Conservation (phyloP, 2,329 filamentous ascomycete species). For the Metarhizium humberi region DNA sequence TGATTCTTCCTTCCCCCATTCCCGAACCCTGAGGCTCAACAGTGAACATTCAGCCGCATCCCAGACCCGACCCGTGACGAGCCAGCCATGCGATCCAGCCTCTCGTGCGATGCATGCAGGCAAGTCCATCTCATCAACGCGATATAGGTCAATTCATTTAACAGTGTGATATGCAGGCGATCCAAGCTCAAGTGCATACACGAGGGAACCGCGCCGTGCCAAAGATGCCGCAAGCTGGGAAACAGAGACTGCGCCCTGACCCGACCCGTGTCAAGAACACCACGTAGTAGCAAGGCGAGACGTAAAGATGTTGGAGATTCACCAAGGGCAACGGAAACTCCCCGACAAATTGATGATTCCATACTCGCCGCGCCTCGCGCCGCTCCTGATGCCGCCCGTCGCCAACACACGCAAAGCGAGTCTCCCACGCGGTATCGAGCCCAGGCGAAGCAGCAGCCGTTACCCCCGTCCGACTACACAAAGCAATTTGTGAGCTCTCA, state of each 20-base stretch:
- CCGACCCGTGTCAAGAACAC: constrained; percentile 7
- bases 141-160: background rate
- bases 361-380: background rate
- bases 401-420: background rate
- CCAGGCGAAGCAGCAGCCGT: background rate
- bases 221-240: constrained; percentile 18
- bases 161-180: constrained; percentile 12
- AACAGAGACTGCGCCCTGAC: constrained; percentile 17
- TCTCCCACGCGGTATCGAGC: background rate
- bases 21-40: background rate
- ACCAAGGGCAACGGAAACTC: background rate
- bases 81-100: constrained; percentile 22
- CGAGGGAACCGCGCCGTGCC: constrained; percentile 20
- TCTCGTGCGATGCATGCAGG: constrained; percentile 26
- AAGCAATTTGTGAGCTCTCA: constrained; percentile 14
- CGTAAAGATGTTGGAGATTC: background rate
- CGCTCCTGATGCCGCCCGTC: background rate
- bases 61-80: background rate
- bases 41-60: background rate
- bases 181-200: constrained; percentile 27
- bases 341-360: background rate
- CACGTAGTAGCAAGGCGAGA: constrained; percentile 4
- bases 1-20: background rate
- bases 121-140: constrained; percentile 8
- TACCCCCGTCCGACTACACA: background rate